Percentiles rank a stretch among this genome's conserved stretches.
These are phyloP conservation scores for Vigna unguiculata DNA, from an alignment of 306 rosid genomes.

Conservation along the genomic window DNA sequence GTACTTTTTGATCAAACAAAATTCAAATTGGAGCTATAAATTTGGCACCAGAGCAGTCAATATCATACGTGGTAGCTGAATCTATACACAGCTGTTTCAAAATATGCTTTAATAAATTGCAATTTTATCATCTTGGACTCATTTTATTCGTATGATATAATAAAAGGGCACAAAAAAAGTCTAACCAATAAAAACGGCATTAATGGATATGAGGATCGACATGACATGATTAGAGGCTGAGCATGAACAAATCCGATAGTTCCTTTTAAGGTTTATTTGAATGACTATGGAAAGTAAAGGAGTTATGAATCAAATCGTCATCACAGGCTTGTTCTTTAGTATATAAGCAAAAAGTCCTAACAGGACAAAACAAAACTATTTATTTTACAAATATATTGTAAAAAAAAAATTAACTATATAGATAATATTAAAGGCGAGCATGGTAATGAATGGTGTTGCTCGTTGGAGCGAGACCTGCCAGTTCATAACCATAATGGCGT, in stretches of 20 bases:
- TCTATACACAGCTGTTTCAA: conserved; percentile 7
- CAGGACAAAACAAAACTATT: too few relatives aligned
- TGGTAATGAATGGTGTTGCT: conserved; percentile 22
- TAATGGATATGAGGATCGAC: conserved; percentile 41
- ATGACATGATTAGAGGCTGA: neutral
- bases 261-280: neutral
- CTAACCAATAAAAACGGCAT: conserved; percentile 50
- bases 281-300: too few relatives aligned
- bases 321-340: too few relatives aligned
- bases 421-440: neutral
- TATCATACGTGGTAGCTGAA: conserved; percentile 6
- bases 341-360: too few relatives aligned
- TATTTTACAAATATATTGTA: too few relatives aligned
- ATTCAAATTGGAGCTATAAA: conserved; percentile 7
- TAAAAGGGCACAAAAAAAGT: neutral
- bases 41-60: conserved; percentile 19
- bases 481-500: conserved; percentile 47
- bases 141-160: conserved; percentile 17
- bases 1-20: neutral
- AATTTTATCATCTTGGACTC: neutral
- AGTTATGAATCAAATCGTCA: too few relatives aligned
- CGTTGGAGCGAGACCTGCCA: conserved; percentile 26
- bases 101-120: conserved; percentile 18
- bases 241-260: too few relatives aligned
- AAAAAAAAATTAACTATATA: too few relatives aligned